Evolutionary conservation across 768 basidiomycete genomes (phyloP), one percentile per base, ranked within the genome.

Genomic region (Lactarius pseudohatsudake): DNA sequence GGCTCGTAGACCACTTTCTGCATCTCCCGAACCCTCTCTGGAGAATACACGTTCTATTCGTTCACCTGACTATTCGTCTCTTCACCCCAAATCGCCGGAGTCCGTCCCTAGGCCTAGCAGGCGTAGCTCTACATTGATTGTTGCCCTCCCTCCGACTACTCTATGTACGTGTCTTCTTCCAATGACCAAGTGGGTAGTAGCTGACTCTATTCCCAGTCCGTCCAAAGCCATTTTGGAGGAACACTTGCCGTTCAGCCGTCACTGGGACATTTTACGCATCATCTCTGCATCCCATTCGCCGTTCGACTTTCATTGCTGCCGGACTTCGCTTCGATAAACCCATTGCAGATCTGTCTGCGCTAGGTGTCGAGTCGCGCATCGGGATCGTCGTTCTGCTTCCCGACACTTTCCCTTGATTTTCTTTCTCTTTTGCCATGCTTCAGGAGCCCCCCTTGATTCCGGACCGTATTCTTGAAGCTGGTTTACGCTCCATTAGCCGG

Each of bases 151-250:
- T 59, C 82, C 86, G 62, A 88, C 88, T 18, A 85, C 86, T 57
- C 78, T 90, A 57, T 81, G 88, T 90, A 74, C 78, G 88, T 81
- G 40, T 61, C 7, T 8, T 36, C 34, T 32, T 56, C 10, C 16
- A 16, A 30, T 22, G n/a, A 6, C 16, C 40, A 3, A 30, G n/a
- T 5, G 18, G 15, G n/a, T 38, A 61, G 16, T 61, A 6, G 45
- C 60, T 54, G 34, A 34, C 34, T 38, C 47, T 16, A 40, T 16
- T 38, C 38, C 10, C 67, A 92, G 90, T 91, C 41, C 88, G 91
- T n/a, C 90, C 91, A 0, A 89, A 85, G 8, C 89, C 91, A 0
- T 91, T 92, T 74, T 92, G 91, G 91, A 82, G 89, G 38, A 86
- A 85, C 69, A 90, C 88, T 1, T 82, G 78, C 36, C 84, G 86